phyloP scores from a whole-genome alignment of 176 grass and related monocot species.

The Triticum timopheevii region DNA sequence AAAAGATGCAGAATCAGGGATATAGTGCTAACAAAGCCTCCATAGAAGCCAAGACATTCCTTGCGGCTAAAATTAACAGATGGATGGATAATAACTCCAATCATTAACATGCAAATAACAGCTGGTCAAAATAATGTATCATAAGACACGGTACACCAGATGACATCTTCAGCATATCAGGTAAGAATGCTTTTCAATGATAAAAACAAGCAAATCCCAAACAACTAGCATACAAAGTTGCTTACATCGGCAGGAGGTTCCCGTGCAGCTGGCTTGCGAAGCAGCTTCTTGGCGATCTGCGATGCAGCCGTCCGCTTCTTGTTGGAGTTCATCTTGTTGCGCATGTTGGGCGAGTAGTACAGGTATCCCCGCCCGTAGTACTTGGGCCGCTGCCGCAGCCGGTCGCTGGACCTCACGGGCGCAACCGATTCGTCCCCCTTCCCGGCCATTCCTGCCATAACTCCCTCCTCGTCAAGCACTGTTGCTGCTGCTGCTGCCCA shows the following conservation, averaged over 20 bases:
- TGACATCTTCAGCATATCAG: background rate
- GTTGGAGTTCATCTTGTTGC: slow-evolving; percentile 88
- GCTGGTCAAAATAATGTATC: background rate
- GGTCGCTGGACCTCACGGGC: slow-evolving; percentile 70
- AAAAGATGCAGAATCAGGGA: background rate
- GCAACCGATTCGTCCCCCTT: slow-evolving; percentile 39
- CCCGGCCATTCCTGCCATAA: slow-evolving; percentile 43
- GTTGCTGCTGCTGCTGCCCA: background rate
- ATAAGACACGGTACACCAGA: slow-evolving; percentile 2
- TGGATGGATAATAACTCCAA: background rate
- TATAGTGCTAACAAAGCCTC: slow-evolving; percentile 3
- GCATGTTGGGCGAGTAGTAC: slow-evolving; percentile 72
- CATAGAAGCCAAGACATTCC: background rate
- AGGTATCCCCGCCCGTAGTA: slow-evolving; percentile 57
- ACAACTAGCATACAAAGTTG: slow-evolving; percentile 7
- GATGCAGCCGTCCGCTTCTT: slow-evolving; percentile 88
- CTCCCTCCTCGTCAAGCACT: slow-evolving; percentile 19
- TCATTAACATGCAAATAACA: slow-evolving; percentile 6
- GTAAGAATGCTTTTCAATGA: background rate
- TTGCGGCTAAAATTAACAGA: background rate
- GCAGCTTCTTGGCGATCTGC: slow-evolving; percentile 93
- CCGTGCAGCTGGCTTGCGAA: slow-evolving; percentile 51
- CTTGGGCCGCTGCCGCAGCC: slow-evolving; percentile 68
- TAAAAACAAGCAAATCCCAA: background rate
- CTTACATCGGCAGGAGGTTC: slow-evolving; percentile 74